Evolutionary conservation across 1,284 basidiomycete genomes (phyloP), one percentile per base, ranked within the genome.

Genomic region (Cronartium ribicola): DNA sequence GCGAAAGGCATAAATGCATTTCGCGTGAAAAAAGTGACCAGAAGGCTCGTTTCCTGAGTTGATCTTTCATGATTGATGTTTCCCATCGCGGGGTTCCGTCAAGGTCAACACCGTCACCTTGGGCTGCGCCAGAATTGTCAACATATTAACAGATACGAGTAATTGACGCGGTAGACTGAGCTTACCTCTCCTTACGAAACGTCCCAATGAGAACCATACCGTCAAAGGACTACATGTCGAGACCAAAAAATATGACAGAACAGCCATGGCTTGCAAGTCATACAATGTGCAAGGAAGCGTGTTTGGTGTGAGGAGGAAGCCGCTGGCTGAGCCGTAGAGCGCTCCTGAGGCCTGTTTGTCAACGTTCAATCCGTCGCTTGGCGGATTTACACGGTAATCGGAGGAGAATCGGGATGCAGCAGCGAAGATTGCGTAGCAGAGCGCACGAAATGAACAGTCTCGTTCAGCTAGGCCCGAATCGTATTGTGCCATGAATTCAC

Each of bases 371-470:
- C 44, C 44, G 5, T 37, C n/a, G 13, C 17, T 44, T 5, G 41
- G 10, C 10, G 44, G 36, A n/a, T 41, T 39, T 8, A 71, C 68
- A 46, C 40, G 44, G n/a, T 39, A 20, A 39, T 71, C 68, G 40
- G 40, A 63, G 20, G 68, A 71, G 41, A 71, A 71, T 11, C 46
- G 60, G 20, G 68, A 63, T 10, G 59, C 68, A 13, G 60, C 39
- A 40, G 61, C 60, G 20, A 71, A 71, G 36, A 71, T 62, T n/a
- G 68, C 68, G 29, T 63, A 71, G 57, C 68, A 71, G 39, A 71
- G 68, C n/a, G 68, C 68, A 22, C 61, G 68, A 57, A 64, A 64
- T 5, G 68, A 71, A 39, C 43, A 40, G 13, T 64, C 61, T 6
- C 29, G 44, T 6, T 64, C 11, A 51, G 48, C 61, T 14, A 44